A percentile compares a stretch with the other conserved stretches of the same genome.
phyloP scores from a whole-genome alignment of 257 asterid genomes.

The Vinca minor region DNA sequence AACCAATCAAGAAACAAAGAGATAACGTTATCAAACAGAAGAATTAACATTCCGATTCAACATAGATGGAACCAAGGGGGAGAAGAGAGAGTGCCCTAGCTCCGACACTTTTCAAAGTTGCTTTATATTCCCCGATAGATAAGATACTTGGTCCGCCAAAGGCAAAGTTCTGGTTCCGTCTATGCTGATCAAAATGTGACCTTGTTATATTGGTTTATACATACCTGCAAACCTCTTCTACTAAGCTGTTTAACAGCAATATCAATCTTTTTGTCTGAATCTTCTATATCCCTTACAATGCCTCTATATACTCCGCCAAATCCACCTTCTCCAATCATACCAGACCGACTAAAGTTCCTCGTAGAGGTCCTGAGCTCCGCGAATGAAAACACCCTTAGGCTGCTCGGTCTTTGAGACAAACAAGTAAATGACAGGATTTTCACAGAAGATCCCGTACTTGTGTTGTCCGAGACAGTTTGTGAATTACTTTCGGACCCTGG shows the following conservation, averaged over 20 bases:
- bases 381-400: conserved; percentile 48
- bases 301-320: conserved; percentile 83
- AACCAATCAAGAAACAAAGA: background rate
- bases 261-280: conserved; percentile 37
- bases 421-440: conserved; percentile 43
- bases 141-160: too few species aligned
- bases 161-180: too few species aligned
- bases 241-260: conserved; percentile 87
- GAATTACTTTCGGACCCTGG: conserved; percentile 45
- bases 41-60: too few species aligned
- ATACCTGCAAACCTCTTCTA: conserved; percentile 88
- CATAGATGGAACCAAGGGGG: too few species aligned
- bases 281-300: conserved; percentile 30
- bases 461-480: conserved; percentile 50
- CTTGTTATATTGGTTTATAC: too few species aligned
- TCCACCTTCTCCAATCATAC: conserved; percentile 87
- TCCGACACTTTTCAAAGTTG: too few species aligned
- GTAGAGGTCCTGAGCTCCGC: conserved; percentile 68
- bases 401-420: conserved; percentile 44
- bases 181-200: too few species aligned
- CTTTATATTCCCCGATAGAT: too few species aligned
- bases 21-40: too few species aligned
- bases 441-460: conserved; percentile 55
- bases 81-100: too few species aligned
- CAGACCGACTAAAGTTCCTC: conserved; percentile 61